These are phyloP conservation scores for Scleroderma citrinum DNA, from an alignment of 768 basidiomycete genomes.

Conservation along the genomic window DNA sequence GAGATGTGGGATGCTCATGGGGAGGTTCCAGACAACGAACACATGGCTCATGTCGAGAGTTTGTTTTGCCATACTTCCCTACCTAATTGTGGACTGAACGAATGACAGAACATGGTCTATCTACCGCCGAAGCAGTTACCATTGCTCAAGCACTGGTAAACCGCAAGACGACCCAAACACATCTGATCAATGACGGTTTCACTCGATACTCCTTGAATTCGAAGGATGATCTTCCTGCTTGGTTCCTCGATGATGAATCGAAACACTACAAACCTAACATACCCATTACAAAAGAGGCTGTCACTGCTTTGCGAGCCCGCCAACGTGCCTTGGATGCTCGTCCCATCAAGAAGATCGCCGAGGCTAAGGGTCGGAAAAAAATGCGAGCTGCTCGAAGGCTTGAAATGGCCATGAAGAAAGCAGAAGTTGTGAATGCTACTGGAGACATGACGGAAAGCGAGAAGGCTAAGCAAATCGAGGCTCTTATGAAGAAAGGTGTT, in stretches of 20 bases:
- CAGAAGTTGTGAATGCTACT: slow-evolving; percentile 85
- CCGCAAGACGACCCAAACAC: slow-evolving; percentile 79
- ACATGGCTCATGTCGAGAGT: slow-evolving; percentile 66
- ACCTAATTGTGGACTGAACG: slow-evolving; percentile 3
- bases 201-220: slow-evolving; percentile 87
- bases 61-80: slow-evolving; percentile 18
- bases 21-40: slow-evolving; percentile 66
- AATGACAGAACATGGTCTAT: slow-evolving; percentile 65
- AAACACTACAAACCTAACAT: slow-evolving; percentile 92
- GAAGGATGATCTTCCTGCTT: slow-evolving; percentile 87
- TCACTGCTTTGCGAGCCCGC: slow-evolving; percentile 77
- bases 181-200: slow-evolving; percentile 93
- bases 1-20: slow-evolving; percentile 80
- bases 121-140: slow-evolving; percentile 85
- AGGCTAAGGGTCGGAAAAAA: slow-evolving; percentile 97
- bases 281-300: slow-evolving; percentile 95
- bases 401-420: slow-evolving; percentile 93
- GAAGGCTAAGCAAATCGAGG: slow-evolving; percentile 91
- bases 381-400: slow-evolving; percentile 77
- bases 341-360: slow-evolving; percentile 98
- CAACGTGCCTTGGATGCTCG: slow-evolving; percentile 93
- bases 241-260: slow-evolving; percentile 97
- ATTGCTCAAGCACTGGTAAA: slow-evolving; percentile 90
- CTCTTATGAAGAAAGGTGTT: slow-evolving; percentile 78
- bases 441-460: slow-evolving; percentile 91